phyloP scores from a whole-genome alignment of 2,329 filamentous ascomycete species.

The Pestalotiopsis sp. region DNA sequence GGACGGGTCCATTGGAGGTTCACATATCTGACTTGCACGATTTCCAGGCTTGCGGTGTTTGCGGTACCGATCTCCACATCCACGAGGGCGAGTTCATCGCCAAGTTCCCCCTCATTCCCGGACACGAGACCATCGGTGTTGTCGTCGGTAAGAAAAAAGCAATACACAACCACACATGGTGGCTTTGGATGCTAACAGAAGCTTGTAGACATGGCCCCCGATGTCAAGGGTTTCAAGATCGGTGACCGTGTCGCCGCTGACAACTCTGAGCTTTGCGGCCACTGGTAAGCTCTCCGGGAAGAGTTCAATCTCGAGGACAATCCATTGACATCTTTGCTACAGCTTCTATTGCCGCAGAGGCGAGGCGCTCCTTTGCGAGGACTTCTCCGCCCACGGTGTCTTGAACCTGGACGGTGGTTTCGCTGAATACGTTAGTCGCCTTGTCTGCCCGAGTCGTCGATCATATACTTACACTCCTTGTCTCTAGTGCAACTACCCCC shows the following conservation, averaged over 20 bases:
- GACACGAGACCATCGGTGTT: slow-evolving; percentile 69
- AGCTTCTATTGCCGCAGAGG: slow-evolving; percentile 71
- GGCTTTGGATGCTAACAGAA: slow-evolving; percentile 12
- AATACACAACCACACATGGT: background rate
- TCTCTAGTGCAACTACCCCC: slow-evolving; percentile 45
- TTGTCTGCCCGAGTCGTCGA: background rate
- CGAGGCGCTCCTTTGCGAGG: slow-evolving; percentile 68
- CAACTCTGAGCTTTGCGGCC: slow-evolving; percentile 67
- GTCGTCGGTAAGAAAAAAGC: slow-evolving; percentile 47
- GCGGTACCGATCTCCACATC: slow-evolving; percentile 52
- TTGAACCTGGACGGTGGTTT: slow-evolving; percentile 68
- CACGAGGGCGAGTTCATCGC: slow-evolving; percentile 69
- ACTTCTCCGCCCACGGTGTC: slow-evolving; percentile 68
- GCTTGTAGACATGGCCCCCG: slow-evolving; percentile 33
- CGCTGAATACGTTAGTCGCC: slow-evolving; percentile 60
- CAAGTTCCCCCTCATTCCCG: slow-evolving; percentile 67
- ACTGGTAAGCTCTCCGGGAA: slow-evolving; percentile 44
- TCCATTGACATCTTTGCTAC: slow-evolving; percentile 14
- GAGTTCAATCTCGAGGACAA: too few species aligned
- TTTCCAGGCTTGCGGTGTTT: slow-evolving; percentile 32
- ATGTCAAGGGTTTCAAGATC: slow-evolving; percentile 61
- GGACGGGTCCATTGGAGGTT: slow-evolving; percentile 15
- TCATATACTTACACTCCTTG: background rate
- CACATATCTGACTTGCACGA: slow-evolving; percentile 10
- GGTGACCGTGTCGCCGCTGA: slow-evolving; percentile 67